Evolutionary conservation across 768 basidiomycete genomes (phyloP), one percentile per base, ranked within the genome.

Genomic region (Rhodotorula paludigena): DNA sequence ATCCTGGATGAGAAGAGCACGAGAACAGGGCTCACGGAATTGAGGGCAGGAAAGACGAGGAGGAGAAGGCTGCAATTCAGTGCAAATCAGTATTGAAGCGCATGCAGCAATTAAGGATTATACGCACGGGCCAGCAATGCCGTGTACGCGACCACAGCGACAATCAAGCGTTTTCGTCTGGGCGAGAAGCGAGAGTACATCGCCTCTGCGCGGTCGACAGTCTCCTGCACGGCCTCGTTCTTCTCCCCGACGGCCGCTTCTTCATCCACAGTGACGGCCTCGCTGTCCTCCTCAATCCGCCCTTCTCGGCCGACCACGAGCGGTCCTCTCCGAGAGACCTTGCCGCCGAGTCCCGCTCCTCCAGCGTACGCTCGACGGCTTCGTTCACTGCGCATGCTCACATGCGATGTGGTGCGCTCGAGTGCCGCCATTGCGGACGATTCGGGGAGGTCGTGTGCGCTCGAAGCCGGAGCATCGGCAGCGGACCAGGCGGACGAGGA

Each of bases 121-220:
- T n/a, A n/a, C 64, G 28, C 44, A 66, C 65, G 66, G 5, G 57
- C 61, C 3, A 63, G 51, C 0, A 68, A 21, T 0, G 57, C 61
- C 0, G 56, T 33, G 35, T 47, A 68, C 3, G 56, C 44, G 2
- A 68, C 61, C 5, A 63, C 59, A 1, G 42, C 61, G 1, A 68
- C 56, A 2, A 63, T 47, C 5, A 2, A 3, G 2, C 20, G 38
- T 44, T 68, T 68, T 44, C 41, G 25, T 32, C 30, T 3, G 14
- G 35, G 21, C 30, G 49, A 41, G 42, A 63, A 68, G 21, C 61
- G 47, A 3, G 23, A 36, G 51, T 63, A 68, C 60, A 67, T 66
- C n/a, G 1, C 3, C 39, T 66, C 30, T 1, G 53, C 65, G 28
- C 30, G 39, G 10, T 23, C 38, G 16, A 16, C 33, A 21, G 59